These are phyloP conservation scores for Lepidopterella palustris DNA, from an alignment of 495 filamentous ascomycete species.

Conservation along the genomic window DNA sequence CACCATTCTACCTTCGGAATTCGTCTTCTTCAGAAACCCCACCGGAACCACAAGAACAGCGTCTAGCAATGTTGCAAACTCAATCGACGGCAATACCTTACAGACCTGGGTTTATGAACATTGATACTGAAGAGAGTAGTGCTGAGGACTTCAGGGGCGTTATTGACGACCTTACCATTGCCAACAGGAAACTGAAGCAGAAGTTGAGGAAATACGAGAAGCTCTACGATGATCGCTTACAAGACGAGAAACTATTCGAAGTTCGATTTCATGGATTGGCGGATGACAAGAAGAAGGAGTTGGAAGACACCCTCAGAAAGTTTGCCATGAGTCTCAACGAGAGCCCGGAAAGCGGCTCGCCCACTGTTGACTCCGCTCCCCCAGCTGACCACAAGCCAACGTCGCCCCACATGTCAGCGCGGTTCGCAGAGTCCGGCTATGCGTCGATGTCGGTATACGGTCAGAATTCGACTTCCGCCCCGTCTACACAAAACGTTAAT, in stretches of 20 bases:
- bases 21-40: conserved; percentile 34
- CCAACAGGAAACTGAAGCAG: conserved; percentile 56
- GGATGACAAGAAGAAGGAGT: conserved; percentile 58
- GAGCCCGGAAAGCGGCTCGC: neutral
- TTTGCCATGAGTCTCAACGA: conserved; percentile 55
- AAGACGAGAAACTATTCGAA: conserved; percentile 67
- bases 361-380: neutral
- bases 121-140: conserved; percentile 23
- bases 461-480: conserved; percentile 30
- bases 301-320: conserved; percentile 61
- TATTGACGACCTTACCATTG: conserved; percentile 41
- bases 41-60: conserved; percentile 15
- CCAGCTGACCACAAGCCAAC: conserved; percentile 22
- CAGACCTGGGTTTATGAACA: conserved; percentile 5
- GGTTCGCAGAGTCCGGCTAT: conserved; percentile 64
- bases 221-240: conserved; percentile 51
- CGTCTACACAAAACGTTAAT: conserved; percentile 17
- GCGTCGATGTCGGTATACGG: conserved; percentile 60
- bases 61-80: neutral
- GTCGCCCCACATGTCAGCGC: conserved; percentile 46
- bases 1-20: conserved; percentile 38
- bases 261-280: conserved; percentile 65
- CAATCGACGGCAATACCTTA: conserved; percentile 16
- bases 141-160: conserved; percentile 37
- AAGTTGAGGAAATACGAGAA: conserved; percentile 62